phyloP scores from a whole-genome alignment of 768 basidiomycete species.

The Kwoniella sp. region DNA sequence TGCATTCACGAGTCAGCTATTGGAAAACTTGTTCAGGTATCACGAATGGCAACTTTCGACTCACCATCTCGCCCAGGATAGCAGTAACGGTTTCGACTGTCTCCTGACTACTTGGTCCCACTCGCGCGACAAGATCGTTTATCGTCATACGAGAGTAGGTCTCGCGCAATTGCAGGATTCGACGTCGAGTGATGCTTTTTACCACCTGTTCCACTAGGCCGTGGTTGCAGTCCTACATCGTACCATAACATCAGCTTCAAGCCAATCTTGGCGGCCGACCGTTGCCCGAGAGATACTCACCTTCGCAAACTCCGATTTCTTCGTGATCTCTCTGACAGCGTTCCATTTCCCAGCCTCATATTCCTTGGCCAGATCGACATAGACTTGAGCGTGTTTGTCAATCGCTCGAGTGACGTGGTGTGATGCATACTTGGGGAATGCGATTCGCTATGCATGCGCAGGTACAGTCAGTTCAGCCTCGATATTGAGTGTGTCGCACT shows the following conservation, averaged over 20 bases:
- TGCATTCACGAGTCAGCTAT: no score
- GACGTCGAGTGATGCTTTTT: conserved; percentile 28
- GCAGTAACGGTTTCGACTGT: conserved; percentile 15
- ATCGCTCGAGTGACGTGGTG: conserved; percentile 27
- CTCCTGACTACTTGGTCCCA: conserved; percentile 18
- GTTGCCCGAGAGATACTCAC: conserved; percentile 21
- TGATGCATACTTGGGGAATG: conserved; percentile 38
- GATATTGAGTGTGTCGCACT: no score
- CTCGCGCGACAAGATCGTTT: conserved; percentile 28
- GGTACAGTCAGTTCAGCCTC: no score
- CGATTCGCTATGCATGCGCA: conserved; percentile 17
- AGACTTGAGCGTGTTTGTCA: conserved; percentile 35
- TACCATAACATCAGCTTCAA: no score
- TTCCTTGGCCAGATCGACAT: conserved; percentile 38
- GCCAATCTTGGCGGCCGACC: no score
- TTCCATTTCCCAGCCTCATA: conserved; percentile 36
- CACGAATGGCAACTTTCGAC: no score
- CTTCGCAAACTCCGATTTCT: conserved; percentile 23
- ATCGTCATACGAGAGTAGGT: conserved; percentile 40
- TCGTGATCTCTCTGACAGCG: conserved; percentile 23
- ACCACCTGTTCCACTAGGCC: conserved; percentile 43
- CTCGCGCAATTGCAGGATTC: conserved; percentile 31
- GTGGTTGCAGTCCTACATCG: conserved; percentile 40
- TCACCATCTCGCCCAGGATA: conserved; percentile 34
- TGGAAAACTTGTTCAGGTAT: no score